A percentile compares a stretch with the other conserved stretches of the same genome.
These are phyloP conservation scores for Neurospora africana DNA, from an alignment of 495 filamentous ascomycete genomes.

Conservation along the genomic window DNA sequence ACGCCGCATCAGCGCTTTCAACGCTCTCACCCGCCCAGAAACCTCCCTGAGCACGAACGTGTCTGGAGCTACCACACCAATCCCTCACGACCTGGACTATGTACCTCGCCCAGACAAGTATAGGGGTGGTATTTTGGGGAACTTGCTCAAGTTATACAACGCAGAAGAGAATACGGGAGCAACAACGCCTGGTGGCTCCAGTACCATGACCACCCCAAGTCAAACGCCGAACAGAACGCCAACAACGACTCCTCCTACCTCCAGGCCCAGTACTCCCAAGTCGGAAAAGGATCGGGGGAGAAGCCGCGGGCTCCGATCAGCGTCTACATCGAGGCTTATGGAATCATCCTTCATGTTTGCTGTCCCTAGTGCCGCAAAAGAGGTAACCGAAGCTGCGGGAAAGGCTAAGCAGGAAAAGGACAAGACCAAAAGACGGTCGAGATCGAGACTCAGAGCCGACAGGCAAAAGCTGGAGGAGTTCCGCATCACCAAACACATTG, in stretches of 20 bases:
- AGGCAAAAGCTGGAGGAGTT: constrained; percentile 51
- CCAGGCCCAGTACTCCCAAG: constrained; percentile 47
- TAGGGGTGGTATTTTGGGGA: constrained; percentile 65
- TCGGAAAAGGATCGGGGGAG: constrained; percentile 45
- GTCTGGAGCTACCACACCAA: constrained; percentile 19
- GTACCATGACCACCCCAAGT: constrained; percentile 16
- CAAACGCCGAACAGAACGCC: constrained; percentile 22
- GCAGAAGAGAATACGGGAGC: constrained; percentile 12
- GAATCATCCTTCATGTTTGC: constrained; percentile 42
- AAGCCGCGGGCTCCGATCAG: constrained; percentile 35
- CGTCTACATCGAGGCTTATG: constrained; percentile 41
- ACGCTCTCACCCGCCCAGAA: constrained; percentile 1
- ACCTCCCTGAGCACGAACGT: not conserved
- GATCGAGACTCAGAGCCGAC: constrained; percentile 16
- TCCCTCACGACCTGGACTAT: constrained; percentile 47
- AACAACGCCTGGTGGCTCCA: constrained; percentile 9
- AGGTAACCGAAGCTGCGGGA: constrained; percentile 21
- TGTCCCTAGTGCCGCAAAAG: constrained; percentile 17
- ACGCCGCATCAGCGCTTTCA: constrained; percentile 9
- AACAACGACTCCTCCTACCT: constrained; percentile 21
- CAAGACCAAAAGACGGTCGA: constrained; percentile 30
- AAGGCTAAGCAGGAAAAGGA: constrained; percentile 25
- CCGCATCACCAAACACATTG: constrained; percentile 79
- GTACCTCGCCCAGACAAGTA: constrained; percentile 59
- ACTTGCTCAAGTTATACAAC: constrained; percentile 67